phyloP scores from a whole-genome alignment of 2,329 filamentous ascomycete genomes.

The Xylaria sp. region DNA sequence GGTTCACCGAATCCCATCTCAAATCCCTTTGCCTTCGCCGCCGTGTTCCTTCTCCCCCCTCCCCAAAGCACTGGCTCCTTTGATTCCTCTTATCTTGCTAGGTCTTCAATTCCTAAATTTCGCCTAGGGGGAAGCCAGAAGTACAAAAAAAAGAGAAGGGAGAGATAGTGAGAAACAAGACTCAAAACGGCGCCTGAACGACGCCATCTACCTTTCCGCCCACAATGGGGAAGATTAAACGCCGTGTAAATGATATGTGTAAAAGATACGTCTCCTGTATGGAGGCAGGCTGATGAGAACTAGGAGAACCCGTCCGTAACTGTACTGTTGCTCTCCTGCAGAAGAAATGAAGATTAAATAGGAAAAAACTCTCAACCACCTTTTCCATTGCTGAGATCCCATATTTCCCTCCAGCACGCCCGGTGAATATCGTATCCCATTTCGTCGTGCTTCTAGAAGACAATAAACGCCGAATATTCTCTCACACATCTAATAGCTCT shows the following conservation, averaged over 20 bases:
- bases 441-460: slow-evolving; percentile 39
- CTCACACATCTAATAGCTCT: slow-evolving; percentile 34
- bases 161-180: slow-evolving; percentile 6
- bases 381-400: slow-evolving; percentile 38
- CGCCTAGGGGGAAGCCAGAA: not conserved
- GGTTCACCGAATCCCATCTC: not conserved
- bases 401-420: slow-evolving; percentile 31
- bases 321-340: slow-evolving; percentile 1
- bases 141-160: slow-evolving; percentile 15
- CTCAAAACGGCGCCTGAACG: slow-evolving; percentile 15
- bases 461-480: slow-evolving; percentile 38
- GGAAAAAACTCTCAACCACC: slow-evolving; percentile 19
- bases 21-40: not conserved
- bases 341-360: slow-evolving; percentile 26
- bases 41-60: not conserved
- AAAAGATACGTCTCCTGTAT: slow-evolving; percentile 23
- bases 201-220: slow-evolving; percentile 18
- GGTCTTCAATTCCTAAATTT: not conserved
- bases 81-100: not conserved
- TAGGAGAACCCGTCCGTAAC: slow-evolving; percentile 3
- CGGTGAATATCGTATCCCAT: slow-evolving; percentile 42
- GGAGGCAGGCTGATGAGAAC: slow-evolving; percentile 7
- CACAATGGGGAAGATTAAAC: slow-evolving; percentile 20
- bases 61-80: slow-evolving; percentile 1
- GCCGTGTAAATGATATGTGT: slow-evolving; percentile 28